Percentiles rank a stretch among this genome's conserved stretches.
These are phyloP conservation scores for Geosmithia flava DNA, from an alignment of 2,329 filamentous ascomycete genomes.

Conservation along the genomic window DNA sequence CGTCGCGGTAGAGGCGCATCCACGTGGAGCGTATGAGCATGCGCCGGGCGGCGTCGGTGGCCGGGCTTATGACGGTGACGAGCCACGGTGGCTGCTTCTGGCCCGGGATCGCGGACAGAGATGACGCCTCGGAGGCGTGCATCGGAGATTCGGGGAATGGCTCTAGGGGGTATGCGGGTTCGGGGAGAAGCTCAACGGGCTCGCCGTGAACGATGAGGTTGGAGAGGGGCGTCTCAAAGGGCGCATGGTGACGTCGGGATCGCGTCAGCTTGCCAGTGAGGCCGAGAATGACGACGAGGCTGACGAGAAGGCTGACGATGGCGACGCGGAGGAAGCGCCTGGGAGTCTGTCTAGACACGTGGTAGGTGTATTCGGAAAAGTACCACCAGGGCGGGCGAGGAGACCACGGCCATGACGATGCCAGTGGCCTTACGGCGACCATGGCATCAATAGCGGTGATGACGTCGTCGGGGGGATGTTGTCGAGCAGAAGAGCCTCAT, in stretches of 20 bases:
- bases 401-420: neutral
- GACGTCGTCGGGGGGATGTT: neutral
- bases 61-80: slow-evolving; percentile 15
- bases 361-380: neutral
- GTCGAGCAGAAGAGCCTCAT: neutral
- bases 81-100: slow-evolving; percentile 11
- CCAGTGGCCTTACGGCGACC: neutral
- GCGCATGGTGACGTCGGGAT: slow-evolving; percentile 1
- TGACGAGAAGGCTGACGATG: neutral
- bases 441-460: neutral
- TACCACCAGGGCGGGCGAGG: neutral
- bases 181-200: slow-evolving; percentile 2
- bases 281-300: neutral
- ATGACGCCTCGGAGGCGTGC: neutral
- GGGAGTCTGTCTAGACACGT: slow-evolving; percentile 1
- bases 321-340: slow-evolving; percentile 2
- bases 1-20: slow-evolving; percentile 15
- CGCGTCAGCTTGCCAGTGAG: neutral
- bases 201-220: slow-evolving; percentile 4
- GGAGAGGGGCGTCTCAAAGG: slow-evolving; percentile 1
- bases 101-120: neutral
- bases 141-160: slow-evolving; percentile 13
- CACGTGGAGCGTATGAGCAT: slow-evolving; percentile 17
- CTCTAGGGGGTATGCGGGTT: slow-evolving; percentile 6
- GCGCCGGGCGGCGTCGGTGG: slow-evolving; percentile 12